Conservation (phyloP, 768 basidiomycete genomes). For the Trametes coccinea region DNA sequence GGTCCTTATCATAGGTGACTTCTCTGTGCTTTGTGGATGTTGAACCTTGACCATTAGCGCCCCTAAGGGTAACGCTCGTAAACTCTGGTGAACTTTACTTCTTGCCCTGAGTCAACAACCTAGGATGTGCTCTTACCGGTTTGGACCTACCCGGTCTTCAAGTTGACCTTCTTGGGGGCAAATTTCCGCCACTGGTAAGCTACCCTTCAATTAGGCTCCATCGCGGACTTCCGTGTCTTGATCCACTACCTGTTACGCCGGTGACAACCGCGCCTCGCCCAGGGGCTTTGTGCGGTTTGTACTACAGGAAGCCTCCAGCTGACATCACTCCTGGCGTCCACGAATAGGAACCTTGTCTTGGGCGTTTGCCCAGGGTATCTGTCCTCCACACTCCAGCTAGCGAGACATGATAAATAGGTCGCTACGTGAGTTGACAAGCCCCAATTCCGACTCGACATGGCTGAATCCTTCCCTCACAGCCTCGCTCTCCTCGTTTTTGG, state of each 20-base stretch:
- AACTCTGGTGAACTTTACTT: no score
- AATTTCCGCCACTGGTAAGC: no score
- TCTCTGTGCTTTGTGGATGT: no score
- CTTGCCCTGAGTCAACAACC: no score
- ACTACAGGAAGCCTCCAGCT: not conserved
- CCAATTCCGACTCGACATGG: not conserved
- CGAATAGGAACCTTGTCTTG: constrained; percentile 1
- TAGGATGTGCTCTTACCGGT: no score
- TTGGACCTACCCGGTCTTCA: no score
- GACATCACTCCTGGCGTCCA: constrained; percentile 9
- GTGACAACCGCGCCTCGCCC: constrained; percentile 1
- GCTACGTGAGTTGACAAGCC: not conserved
- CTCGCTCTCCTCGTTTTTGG: constrained; percentile 3
- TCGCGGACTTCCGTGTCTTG: not conserved
- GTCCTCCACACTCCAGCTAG: not conserved
- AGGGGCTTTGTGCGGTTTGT: not conserved
- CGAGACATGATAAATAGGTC: constrained; percentile 1
- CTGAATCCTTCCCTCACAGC: not conserved
- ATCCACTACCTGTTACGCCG: not conserved
- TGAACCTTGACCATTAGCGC: no score
- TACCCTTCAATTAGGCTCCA: constrained; percentile 1
- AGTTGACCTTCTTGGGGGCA: no score
- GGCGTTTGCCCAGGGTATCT: not conserved
- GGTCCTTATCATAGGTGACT: no score
- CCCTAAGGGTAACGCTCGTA: no score